Percentiles rank a stretch among this genome's conserved stretches.
phyloP scores from a whole-genome alignment of 192 early-diverging fungal species.

The Backusella tuberculispora region DNA sequence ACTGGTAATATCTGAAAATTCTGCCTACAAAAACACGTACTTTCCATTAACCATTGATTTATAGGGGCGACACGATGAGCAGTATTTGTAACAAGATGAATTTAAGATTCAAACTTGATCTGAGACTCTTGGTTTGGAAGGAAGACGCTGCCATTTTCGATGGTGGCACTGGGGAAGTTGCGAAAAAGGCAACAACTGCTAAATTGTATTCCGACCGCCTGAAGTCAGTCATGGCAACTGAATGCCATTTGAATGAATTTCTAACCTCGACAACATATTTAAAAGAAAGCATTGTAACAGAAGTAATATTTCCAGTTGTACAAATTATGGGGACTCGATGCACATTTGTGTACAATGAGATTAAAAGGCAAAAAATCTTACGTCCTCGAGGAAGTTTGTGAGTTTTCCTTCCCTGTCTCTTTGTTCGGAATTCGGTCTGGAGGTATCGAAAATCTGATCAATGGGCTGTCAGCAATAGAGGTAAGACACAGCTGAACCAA shows the following conservation, averaged over 20 bases:
- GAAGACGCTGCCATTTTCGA: conserved; percentile 9
- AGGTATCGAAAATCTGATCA: not conserved
- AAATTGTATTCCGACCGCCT: not conserved
- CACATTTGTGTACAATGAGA: not conserved
- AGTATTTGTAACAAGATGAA: not conserved
- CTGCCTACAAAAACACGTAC: no score
- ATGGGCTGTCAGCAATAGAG: not conserved
- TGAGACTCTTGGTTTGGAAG: not conserved
- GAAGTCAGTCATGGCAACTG: not conserved
- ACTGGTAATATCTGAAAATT: no score
- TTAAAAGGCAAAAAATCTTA: not conserved
- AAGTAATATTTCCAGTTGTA: not conserved
- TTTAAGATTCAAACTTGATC: conserved; percentile 1
- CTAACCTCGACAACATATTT: not conserved
- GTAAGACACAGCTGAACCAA: not conserved
- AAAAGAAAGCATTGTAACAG: not conserved
- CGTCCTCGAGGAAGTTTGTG: not conserved
- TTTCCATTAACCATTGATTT: conserved; percentile 9
- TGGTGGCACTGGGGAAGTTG: no score
- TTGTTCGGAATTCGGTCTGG: not conserved
- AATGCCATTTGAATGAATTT: not conserved
- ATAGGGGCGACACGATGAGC: not conserved
- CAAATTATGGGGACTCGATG: not conserved
- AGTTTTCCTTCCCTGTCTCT: not conserved
- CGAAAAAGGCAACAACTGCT: not conserved